phyloP scores from a whole-genome alignment of 129 eudicot genomes.

The Apium graveolens region DNA sequence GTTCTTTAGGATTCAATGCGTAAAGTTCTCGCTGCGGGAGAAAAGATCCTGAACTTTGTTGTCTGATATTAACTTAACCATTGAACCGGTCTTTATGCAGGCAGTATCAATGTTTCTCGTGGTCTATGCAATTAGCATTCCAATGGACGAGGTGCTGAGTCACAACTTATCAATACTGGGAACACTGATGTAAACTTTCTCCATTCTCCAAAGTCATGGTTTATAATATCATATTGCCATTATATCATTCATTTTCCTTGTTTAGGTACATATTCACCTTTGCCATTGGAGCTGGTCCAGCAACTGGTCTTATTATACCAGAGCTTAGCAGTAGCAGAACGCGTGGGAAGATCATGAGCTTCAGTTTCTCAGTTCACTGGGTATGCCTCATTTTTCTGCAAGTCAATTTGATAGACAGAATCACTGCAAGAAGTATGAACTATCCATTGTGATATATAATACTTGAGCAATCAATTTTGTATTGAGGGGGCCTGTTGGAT shows the following conservation, averaged over 20 bases:
- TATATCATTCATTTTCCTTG: not conserved
- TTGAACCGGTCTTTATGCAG: constrained; percentile 27
- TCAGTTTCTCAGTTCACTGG: constrained; percentile 91
- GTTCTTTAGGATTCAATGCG: not conserved
- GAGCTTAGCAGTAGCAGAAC: constrained; percentile 89
- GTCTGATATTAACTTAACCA: not conserved
- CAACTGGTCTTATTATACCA: constrained; percentile 79
- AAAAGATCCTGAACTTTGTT: not conserved
- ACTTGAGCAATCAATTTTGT: not conserved
- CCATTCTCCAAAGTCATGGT: not conserved
- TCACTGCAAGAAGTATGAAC: not conserved
- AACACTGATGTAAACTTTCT: constrained; percentile 51
- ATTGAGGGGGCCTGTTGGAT: not conserved
- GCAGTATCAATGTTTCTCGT: constrained; percentile 68
- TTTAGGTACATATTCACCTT: constrained; percentile 65
- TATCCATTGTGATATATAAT: not conserved
- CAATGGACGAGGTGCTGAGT: constrained; percentile 50
- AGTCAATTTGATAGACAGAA: not conserved
- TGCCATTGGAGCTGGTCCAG: constrained; percentile 90
- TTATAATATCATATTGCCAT: not conserved
- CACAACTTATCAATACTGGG: constrained; percentile 72
- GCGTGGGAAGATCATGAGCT: constrained; percentile 81
- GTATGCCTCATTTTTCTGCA: constrained; percentile 20
- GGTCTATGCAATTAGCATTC: constrained; percentile 59
- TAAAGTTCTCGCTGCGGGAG: not conserved